Evolutionary conservation across 495 filamentous ascomycete genomes (phyloP).

Genomic region (Clavariopsis aquatica): DNA sequence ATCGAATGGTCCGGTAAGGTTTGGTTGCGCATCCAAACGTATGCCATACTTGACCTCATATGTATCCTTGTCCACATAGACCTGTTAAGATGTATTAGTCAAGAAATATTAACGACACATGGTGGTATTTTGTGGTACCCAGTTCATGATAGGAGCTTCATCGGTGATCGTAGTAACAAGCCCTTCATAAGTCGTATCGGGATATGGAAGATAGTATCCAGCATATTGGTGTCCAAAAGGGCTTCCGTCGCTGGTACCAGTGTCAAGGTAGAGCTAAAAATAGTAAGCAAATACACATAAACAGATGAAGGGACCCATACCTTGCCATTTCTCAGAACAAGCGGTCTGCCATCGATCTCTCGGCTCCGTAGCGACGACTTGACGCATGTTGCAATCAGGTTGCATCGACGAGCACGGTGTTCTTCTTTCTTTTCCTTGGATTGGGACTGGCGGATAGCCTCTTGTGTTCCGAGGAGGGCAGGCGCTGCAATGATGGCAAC

Average conservation of each 20-base stretch:
- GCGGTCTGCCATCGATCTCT: slow-evolving; percentile 39
- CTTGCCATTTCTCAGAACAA: slow-evolving; percentile 41
- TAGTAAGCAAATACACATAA: slow-evolving; percentile 1
- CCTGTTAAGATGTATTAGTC: background rate
- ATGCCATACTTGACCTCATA: slow-evolving; percentile 44
- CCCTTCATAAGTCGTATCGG: slow-evolving; percentile 38
- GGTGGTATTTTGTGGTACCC: slow-evolving; percentile 13
- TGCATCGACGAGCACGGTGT: slow-evolving; percentile 42
- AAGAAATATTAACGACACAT: background rate
- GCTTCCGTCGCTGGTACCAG: slow-evolving; percentile 25
- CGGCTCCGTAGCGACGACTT: slow-evolving; percentile 33
- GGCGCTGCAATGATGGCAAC: slow-evolving; percentile 37
- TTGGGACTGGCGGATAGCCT: slow-evolving; percentile 43
- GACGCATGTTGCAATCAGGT: slow-evolving; percentile 40
- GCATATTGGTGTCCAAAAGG: slow-evolving; percentile 37
- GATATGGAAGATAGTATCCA: slow-evolving; percentile 42
- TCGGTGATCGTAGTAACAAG: slow-evolving; percentile 43
- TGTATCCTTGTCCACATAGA: slow-evolving; percentile 41
- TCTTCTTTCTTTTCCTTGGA: slow-evolving; percentile 41
- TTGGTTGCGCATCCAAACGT: slow-evolving; percentile 38
- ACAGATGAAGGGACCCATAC: slow-evolving; percentile 16
- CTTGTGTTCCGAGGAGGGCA: slow-evolving; percentile 42
- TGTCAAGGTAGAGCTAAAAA: slow-evolving; percentile 42
- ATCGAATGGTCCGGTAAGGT: slow-evolving; percentile 41
- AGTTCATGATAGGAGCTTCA: slow-evolving; percentile 43